phyloP scores from a whole-genome alignment of 164 flowering plant species.

The Saururus chinensis region DNA sequence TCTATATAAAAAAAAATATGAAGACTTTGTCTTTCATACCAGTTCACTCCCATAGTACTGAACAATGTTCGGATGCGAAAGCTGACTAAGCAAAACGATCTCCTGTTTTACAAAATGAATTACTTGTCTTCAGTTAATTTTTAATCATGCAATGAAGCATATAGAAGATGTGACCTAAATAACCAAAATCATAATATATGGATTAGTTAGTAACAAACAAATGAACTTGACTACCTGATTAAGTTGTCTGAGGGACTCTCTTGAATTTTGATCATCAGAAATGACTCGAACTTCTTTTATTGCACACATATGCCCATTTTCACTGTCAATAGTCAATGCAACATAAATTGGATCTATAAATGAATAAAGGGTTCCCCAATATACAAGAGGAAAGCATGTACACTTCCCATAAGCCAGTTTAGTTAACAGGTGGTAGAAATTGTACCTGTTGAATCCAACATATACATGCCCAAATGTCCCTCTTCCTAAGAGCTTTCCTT shows the following conservation, averaged over 20 bases:
- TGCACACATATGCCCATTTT: slow-evolving; percentile 86
- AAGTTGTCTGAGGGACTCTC: slow-evolving; percentile 76
- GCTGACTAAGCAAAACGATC: slow-evolving; percentile 71
- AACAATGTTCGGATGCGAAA: slow-evolving; percentile 81
- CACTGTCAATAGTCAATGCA: slow-evolving; percentile 34
- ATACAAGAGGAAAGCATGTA: not conserved
- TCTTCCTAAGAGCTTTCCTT: slow-evolving; percentile 85
- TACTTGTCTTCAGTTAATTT: not conserved
- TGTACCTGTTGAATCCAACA: slow-evolving; percentile 89
- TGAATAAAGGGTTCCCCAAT: not conserved
- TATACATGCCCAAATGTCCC: slow-evolving; percentile 98
- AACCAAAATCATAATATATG: not conserved
- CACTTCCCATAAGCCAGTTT: not conserved
- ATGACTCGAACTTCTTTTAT: slow-evolving; percentile 81
- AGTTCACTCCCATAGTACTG: slow-evolving; percentile 80
- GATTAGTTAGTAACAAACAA: not conserved
- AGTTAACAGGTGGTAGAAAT: not conserved
- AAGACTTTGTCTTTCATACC: slow-evolving; percentile 30
- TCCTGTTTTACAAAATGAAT: slow-evolving; percentile 42
- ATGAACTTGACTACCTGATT: slow-evolving; percentile 44
- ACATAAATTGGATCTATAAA: not conserved
- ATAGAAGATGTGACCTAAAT: too few relatives aligned
- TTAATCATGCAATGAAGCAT: not conserved
- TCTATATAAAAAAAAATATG: not conserved
- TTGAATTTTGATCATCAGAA: slow-evolving; percentile 70